A percentile compares a stretch with the other conserved stretches of the same genome.
phyloP scores from a whole-genome alignment of 1,139 yeast species.

The Scheffersomyces parashehatae region DNA sequence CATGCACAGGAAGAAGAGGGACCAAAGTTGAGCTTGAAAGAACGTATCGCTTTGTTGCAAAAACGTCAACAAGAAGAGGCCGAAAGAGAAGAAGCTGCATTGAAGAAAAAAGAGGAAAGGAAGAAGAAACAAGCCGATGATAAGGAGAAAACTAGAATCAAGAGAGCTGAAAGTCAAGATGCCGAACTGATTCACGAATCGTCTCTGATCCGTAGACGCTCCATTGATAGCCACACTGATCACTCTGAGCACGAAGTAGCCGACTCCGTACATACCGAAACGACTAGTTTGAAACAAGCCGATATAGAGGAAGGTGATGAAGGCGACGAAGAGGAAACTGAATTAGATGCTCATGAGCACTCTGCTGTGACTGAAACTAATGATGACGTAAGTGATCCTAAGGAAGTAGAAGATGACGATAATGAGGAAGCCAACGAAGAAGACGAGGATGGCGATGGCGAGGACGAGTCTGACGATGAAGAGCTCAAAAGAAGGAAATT shows the following conservation, averaged over 20 bases:
- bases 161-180: conserved; percentile 1
- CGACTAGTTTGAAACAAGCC: background rate
- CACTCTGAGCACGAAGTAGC: conserved; percentile 1
- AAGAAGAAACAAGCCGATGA: conserved; percentile 45
- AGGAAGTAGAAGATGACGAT: conserved; percentile 8
- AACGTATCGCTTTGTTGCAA: conserved; percentile 81
- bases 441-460: conserved; percentile 24
- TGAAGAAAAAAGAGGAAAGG: conserved; percentile 58
- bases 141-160: conserved; percentile 19
- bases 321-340: conserved; percentile 6
- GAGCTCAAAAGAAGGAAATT: conserved; percentile 76
- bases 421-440: conserved; percentile 13
- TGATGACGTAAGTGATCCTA: conserved; percentile 13
- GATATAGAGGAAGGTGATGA: conserved; percentile 4
- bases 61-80: conserved; percentile 81
- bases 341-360: background rate
- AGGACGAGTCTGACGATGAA: conserved; percentile 62
- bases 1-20: conserved; percentile 45
- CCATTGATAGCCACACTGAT: background rate
- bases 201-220: background rate
- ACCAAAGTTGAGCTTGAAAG: conserved; percentile 82
- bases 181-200: background rate
- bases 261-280: background rate
- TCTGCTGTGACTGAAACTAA: background rate
- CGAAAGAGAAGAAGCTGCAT: conserved; percentile 66